Percentiles rank a stretch among this genome's conserved stretches.
Evolutionary conservation across 176 grass and related monocot species (phyloP).

Genomic region (Phragmites australis): DNA sequence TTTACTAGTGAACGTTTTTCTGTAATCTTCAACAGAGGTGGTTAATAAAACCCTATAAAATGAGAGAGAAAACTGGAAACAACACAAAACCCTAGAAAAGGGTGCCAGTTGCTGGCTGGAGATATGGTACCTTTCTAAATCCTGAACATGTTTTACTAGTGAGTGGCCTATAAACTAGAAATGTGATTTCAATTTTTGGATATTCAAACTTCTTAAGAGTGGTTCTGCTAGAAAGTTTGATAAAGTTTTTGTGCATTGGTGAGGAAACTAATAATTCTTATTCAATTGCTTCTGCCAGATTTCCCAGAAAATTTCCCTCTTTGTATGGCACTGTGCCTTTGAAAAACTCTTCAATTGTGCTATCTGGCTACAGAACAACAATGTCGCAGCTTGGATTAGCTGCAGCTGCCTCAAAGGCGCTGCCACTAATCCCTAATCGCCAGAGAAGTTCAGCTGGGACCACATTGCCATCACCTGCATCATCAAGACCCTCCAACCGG

Average conservation of each 20-base stretch:
- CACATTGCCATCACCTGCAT: constrained; percentile 26
- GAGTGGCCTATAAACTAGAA: not conserved
- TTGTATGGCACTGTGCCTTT: constrained; percentile 41
- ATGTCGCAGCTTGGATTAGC: constrained; percentile 40
- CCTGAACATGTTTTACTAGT: not conserved
- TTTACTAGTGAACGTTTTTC: not conserved
- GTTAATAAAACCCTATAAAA: not conserved
- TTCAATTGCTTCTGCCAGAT: constrained; percentile 21
- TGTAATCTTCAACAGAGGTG: not conserved
- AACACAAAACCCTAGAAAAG: not conserved
- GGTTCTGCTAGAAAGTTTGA: not conserved
- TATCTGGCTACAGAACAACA: not conserved
- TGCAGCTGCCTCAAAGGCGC: constrained; percentile 35
- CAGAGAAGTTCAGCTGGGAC: constrained; percentile 39
- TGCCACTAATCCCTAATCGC: constrained; percentile 37
- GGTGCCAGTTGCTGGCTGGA: not conserved
- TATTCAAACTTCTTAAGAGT: not conserved
- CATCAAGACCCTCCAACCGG: constrained; percentile 30
- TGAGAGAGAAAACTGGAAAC: not conserved
- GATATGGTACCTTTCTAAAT: not conserved
- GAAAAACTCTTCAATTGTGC: constrained; percentile 30
- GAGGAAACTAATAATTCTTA: not conserved
- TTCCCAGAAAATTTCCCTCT: constrained; percentile 11
- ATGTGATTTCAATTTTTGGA: not conserved
- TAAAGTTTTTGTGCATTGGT: not conserved